Evolutionary conservation across 257 asterid genomes (phyloP).

Genomic region (Solanum sparsipilum): DNA sequence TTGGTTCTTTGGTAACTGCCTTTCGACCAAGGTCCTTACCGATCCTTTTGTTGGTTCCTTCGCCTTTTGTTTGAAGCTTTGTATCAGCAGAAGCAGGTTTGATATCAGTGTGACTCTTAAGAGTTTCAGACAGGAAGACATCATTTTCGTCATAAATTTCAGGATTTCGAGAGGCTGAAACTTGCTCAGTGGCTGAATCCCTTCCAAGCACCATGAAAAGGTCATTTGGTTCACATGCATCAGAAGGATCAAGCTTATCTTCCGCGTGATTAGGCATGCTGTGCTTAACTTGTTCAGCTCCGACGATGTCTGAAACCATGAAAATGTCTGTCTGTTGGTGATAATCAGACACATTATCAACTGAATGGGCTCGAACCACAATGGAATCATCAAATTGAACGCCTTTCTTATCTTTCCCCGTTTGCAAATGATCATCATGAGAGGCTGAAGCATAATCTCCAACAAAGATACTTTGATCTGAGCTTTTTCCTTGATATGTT

Average conservation of each 20-base stretch:
- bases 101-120: slow-evolving; percentile 5
- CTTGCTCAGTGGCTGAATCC: slow-evolving; percentile 31
- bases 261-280: slow-evolving; percentile 7
- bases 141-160: slow-evolving; percentile 38
- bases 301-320: slow-evolving; percentile 40
- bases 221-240: slow-evolving; percentile 57
- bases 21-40: slow-evolving; percentile 21
- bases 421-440: slow-evolving; percentile 7
- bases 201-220: slow-evolving; percentile 54
- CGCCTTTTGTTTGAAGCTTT: slow-evolving; percentile 12
- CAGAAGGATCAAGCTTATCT: slow-evolving; percentile 17
- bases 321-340: slow-evolving; percentile 36
- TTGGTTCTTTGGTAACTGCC: slow-evolving; percentile 22
- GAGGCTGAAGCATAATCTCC: slow-evolving; percentile 26
- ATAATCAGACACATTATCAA: slow-evolving; percentile 11
- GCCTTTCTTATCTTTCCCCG: slow-evolving; percentile 25
- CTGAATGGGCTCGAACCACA: slow-evolving; percentile 42
- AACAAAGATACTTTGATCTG: slow-evolving; percentile 10
- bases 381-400: slow-evolving; percentile 51
- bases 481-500: slow-evolving; percentile 4
- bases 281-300: slow-evolving; percentile 15
- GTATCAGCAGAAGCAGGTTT: slow-evolving; percentile 15
- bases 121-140: slow-evolving; percentile 22
- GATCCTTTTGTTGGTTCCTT: slow-evolving; percentile 10
- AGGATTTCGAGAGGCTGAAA: slow-evolving; percentile 27